Base-by-base conservation (phyloP, 768 basidiomycete species). In the Xerocomellus intermedius region DNA sequence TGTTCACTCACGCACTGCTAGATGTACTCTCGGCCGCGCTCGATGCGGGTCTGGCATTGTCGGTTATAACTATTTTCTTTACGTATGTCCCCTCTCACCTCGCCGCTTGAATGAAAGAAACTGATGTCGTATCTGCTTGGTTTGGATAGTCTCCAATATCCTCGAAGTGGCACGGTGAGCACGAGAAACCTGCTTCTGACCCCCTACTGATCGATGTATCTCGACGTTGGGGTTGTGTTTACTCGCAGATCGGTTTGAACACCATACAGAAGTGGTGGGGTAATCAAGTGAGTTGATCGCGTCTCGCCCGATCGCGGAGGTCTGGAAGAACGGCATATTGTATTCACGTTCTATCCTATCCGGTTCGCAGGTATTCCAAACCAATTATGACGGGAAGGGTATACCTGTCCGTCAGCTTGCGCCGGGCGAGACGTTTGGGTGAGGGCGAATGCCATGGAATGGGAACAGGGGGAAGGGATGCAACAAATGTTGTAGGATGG, bases 11-110 rank as follows among this genome's bases (percentile, higher is more conserved):
- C 10, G 32, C 35, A 2, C 9, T 36, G 16, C 1, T 42, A 87
- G 86, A 89, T 68, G 84, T 90, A 9, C 74, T 89, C 21, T 88
- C 86, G 36, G 88, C 88, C 43, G 87, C 88, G 28, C 73, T 91
- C 49, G 88, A 91, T 69, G 82, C 84, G 16, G 89, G 89, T 17
- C 82, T 86, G 5, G 86, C 86, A 2, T 65, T 89, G 36, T 84
- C 86, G 3, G 71, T 84, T 13, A 74, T 90, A 33, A 67, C 87
- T 14, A 82, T 91, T 37, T 91, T 81, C 68, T 91, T 91, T 68
- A 76, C 75, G 85, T 85, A 50, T 38, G 82, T 74, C 13, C 8
- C n/a, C 16, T n/a, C 8, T 43, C 17, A 8, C n/a, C 38, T 9
- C 38, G 6, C 12, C 5, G 3, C 10, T 5, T 2, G n/a, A 24